Conservation (phyloP, 163 green algal genomes). For the Chlorella variabilis region DNA sequence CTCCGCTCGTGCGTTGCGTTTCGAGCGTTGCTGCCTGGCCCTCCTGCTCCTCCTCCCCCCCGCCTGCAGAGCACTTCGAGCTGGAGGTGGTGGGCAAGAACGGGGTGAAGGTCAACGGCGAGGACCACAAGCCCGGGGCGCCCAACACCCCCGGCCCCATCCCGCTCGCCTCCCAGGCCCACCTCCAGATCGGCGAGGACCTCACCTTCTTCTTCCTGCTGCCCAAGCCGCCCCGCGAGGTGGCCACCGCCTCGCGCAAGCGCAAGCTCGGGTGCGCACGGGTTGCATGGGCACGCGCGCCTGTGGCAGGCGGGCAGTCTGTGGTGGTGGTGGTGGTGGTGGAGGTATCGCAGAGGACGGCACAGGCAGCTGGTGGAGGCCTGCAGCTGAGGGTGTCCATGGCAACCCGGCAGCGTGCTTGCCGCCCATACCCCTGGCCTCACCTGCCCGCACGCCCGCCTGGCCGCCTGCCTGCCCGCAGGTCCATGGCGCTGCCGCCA, state of each 20-base stretch:
- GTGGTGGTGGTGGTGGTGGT: too few relatives aligned
- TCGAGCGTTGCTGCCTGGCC: too few relatives aligned
- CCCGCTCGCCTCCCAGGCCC: not conserved
- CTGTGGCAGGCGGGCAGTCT: not conserved
- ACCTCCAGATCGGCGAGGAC: slow-evolving; percentile 29
- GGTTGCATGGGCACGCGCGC: not conserved
- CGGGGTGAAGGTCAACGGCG: slow-evolving; percentile 46
- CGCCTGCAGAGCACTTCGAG: slow-evolving; percentile 56
- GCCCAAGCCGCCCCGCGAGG: slow-evolving; percentile 34
- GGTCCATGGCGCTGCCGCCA: not conserved
- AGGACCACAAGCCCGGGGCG: not conserved
- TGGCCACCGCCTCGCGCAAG: slow-evolving; percentile 10
- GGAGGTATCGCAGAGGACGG: too few relatives aligned
- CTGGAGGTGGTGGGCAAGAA: slow-evolving; percentile 75
- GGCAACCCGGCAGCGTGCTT: too few relatives aligned
- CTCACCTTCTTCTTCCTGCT: slow-evolving; percentile 51
- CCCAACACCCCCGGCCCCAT: not conserved
- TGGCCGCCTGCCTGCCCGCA: too few relatives aligned
- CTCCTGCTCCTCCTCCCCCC: too few relatives aligned
- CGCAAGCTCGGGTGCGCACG: slow-evolving; percentile 6
- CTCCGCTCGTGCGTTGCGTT: not conserved
- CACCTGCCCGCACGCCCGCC: too few relatives aligned
- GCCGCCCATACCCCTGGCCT: too few relatives aligned
- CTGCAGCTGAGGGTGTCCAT: too few relatives aligned
- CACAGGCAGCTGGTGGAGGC: too few relatives aligned